Evolutionary conservation across 2,329 filamentous ascomycete genomes (phyloP), one percentile per base, ranked within the genome.

Genomic region (Erysiphe pulchra): DNA sequence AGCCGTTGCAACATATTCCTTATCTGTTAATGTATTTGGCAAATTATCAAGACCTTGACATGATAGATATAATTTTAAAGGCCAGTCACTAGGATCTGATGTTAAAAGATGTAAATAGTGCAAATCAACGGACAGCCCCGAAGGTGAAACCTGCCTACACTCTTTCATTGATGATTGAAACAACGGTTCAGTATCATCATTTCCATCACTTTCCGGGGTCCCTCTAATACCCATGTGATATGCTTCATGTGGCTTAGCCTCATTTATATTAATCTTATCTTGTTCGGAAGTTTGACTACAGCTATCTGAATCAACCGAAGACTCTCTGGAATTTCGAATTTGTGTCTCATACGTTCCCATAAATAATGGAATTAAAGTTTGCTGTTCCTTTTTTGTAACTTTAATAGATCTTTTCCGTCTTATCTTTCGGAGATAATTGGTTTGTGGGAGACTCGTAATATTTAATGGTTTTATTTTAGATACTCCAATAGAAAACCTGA

Each of bases 1-100:
- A 0, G 76, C 77, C 24, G 79, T 66, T 45, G 73, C 71, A 32
- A 83, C 72, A 48, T 71, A 65, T 37, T 80, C 75, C 2, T 73
- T 68, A 46, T 77, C 73, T 1, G 64, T 60, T 14, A 58, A 49
- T 12, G 46, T 50, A 44, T 45, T 55, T 11, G 50, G 50, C 32
- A 54, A 50, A 12, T 50, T 42, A 46, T 55, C 55, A 10, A 72
- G 72, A 51, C 77, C 70, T 5, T 71, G 68, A 20, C 75, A 71
- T 1, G 68, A 66, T 52, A 77, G 75, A 52, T 73, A 71, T 42
- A 63, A 67, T 3, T 65, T 59, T 14, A 77, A 59, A 0, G 72
- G 55, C 58, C 58, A 60, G 24, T 56, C 56, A 17, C 53, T 54
- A 10, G 56, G 53, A 45, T 60, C 56, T 39, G 51, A 47, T 39